Evolutionary conservation across 2,329 filamentous ascomycete species (phyloP).

Genomic region (Shiraia sp.): DNA sequence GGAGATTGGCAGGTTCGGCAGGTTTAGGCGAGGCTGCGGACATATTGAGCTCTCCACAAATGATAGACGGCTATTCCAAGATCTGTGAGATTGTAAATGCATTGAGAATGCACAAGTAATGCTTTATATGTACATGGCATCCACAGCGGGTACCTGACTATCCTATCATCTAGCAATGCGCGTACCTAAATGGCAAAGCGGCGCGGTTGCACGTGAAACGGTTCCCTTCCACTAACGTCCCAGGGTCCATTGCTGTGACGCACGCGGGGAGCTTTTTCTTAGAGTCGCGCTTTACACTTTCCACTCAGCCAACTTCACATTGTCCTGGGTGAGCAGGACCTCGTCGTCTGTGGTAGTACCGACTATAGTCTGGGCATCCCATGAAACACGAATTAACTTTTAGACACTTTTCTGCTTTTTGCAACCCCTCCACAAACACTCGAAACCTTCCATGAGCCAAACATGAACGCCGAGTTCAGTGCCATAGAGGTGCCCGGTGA

Average conservation of each 20-base stretch:
- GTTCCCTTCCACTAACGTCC: neutral
- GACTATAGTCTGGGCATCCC: neutral
- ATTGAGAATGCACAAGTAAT: no score
- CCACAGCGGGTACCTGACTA: no score
- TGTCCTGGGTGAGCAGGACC: slow-evolving; percentile 37
- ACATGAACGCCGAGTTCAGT: slow-evolving; percentile 38
- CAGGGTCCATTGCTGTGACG: slow-evolving; percentile 15
- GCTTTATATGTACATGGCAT: no score
- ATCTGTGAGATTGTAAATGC: neutral
- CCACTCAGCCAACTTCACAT: slow-evolving; percentile 8
- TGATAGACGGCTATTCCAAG: neutral
- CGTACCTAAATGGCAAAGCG: neutral
- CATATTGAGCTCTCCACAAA: slow-evolving; percentile 1
- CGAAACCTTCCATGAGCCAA: neutral
- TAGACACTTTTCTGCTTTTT: neutral
- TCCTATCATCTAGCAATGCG: neutral
- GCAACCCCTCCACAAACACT: slow-evolving; percentile 19
- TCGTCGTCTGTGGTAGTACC: neutral
- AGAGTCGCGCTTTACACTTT: slow-evolving; percentile 17
- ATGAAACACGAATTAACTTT: neutral
- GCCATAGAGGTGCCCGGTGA: slow-evolving; percentile 80
- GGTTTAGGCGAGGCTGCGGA: slow-evolving; percentile 7
- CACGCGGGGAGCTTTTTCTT: slow-evolving; percentile 10
- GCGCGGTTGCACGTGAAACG: neutral
- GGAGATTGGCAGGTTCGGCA: slow-evolving; percentile 10